Evolutionary conservation across 345 rosid genomes (phyloP).

Genomic region (Salix arbutifolia): DNA sequence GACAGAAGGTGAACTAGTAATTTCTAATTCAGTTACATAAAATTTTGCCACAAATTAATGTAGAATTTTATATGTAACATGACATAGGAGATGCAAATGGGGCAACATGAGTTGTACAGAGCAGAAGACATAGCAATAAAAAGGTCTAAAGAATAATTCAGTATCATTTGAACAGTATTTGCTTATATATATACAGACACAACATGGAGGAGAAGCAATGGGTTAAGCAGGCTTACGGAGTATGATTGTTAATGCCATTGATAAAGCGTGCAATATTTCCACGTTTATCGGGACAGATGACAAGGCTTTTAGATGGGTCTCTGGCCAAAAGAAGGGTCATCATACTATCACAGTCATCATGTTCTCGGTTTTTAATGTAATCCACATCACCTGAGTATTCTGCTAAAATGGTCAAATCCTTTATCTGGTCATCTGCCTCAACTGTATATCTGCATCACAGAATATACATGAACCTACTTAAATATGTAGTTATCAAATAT

Average conservation of each 20-base stretch:
- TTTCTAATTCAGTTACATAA: not conserved
- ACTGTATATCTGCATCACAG: constrained; percentile 67
- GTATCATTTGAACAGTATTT: constrained; percentile 1
- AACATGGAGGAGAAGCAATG: constrained; percentile 5
- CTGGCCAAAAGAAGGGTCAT: constrained; percentile 81
- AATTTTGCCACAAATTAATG: constrained; percentile 1
- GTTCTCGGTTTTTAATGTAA: constrained; percentile 65
- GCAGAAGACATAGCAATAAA: not conserved
- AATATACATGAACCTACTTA: constrained; percentile 6
- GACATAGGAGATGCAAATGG: not conserved
- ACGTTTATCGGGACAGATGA: constrained; percentile 81
- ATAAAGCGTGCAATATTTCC: constrained; percentile 89
- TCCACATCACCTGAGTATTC: constrained; percentile 95
- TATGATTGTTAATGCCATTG: constrained; percentile 87
- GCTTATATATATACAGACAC: not conserved
- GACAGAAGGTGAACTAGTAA: constrained; percentile 4
- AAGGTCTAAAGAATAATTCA: not conserved
- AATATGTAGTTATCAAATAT: constrained; percentile 3
- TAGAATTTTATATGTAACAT: not conserved
- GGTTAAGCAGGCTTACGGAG: constrained; percentile 48
- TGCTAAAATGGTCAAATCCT: constrained; percentile 76
- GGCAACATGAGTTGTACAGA: not conserved
- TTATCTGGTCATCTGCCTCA: constrained; percentile 74
- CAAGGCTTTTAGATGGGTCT: constrained; percentile 62
- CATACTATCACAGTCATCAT: constrained; percentile 83